These are phyloP conservation scores for Exsudoporus frostii DNA, from an alignment of 768 basidiomycete genomes.

Conservation along the genomic window DNA sequence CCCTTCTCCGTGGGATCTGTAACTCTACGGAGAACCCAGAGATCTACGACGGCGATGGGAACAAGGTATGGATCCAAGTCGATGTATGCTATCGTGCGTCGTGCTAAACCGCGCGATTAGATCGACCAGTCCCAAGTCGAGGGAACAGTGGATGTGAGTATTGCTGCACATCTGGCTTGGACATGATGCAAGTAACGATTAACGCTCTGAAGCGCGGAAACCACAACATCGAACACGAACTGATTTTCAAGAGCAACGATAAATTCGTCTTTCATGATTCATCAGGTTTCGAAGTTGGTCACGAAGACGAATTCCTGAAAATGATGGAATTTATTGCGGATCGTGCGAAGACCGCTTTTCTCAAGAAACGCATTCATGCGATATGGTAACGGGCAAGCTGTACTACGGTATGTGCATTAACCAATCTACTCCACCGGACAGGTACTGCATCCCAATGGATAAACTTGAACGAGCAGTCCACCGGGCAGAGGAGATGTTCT, in stretches of 20 bases:
- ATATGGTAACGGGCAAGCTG: not conserved
- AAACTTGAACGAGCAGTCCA: not conserved
- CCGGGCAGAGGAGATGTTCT: not conserved
- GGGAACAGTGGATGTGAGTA: not conserved
- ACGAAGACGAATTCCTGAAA: not conserved
- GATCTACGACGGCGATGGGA: constrained; percentile 1
- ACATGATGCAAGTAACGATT: too few relatives aligned
- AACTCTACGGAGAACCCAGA: constrained; percentile 2
- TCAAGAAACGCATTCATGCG: constrained; percentile 5
- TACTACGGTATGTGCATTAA: not conserved
- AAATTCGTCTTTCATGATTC: constrained; percentile 5
- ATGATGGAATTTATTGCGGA: constrained; percentile 6
- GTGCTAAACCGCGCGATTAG: not conserved
- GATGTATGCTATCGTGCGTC: not conserved
- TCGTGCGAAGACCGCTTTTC: not conserved
- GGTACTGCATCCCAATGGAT: constrained; percentile 10
- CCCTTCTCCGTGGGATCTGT: constrained; percentile 1
- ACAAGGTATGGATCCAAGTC: not conserved
- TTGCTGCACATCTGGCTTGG: too few relatives aligned
- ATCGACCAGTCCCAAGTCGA: constrained; percentile 2
- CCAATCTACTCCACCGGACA: not conserved
- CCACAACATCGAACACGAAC: not conserved
- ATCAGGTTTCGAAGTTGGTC: constrained; percentile 4
- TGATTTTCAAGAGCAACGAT: not conserved
- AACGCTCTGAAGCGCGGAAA: not conserved